A percentile compares a stretch with the other conserved stretches of the same genome.
phyloP scores from a whole-genome alignment of 768 basidiomycete species.

The Mycena pura region DNA sequence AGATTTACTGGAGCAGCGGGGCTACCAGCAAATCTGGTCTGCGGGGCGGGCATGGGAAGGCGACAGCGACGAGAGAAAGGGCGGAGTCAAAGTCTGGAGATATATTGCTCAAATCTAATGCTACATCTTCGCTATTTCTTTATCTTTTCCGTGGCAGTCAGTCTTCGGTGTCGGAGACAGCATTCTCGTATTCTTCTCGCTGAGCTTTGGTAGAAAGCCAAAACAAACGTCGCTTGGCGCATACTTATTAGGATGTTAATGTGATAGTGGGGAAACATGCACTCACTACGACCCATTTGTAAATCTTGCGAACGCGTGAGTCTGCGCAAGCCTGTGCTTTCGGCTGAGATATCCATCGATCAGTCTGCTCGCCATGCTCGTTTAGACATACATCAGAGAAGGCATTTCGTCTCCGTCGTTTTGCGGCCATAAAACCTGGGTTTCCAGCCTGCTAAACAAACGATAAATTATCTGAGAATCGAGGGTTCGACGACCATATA shows the following conservation, averaged over 20 bases:
- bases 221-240: slow-evolving; percentile 6
- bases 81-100: slow-evolving; percentile 77
- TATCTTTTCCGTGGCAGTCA: neutral
- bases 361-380: neutral
- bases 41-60: slow-evolving; percentile 77
- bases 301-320: slow-evolving; percentile 1
- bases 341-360: neutral
- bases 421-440: neutral
- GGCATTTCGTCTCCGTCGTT: slow-evolving; percentile 11
- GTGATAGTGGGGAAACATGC: neutral
- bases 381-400: slow-evolving; percentile 8
- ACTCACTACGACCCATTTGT: slow-evolving; percentile 13
- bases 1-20: slow-evolving; percentile 53
- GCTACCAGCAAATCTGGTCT: slow-evolving; percentile 71
- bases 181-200: slow-evolving; percentile 10
- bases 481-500: neutral
- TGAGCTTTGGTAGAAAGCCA: neutral
- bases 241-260: too few species aligned
- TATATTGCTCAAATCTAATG: slow-evolving; percentile 34
- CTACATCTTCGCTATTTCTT: neutral
- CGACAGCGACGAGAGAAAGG: slow-evolving; percentile 68
- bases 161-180: slow-evolving; percentile 17
- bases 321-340: neutral
- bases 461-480: neutral
- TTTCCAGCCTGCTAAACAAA: neutral